Conservation (phyloP, 495 filamentous ascomycete species). For the Chaetomium fimeti region DNA sequence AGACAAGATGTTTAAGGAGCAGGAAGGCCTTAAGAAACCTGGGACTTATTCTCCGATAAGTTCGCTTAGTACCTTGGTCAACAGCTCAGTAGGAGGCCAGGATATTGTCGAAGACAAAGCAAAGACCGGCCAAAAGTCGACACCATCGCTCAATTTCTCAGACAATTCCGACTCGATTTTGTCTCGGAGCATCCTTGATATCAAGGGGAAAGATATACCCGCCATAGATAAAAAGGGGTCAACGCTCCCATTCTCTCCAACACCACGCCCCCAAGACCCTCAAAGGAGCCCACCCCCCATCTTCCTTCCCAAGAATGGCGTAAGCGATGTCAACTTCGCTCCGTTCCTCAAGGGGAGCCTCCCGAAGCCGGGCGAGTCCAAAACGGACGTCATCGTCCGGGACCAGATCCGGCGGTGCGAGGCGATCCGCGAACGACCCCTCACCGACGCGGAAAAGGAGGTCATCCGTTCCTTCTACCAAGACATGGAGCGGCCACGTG, state of each 20-base stretch:
- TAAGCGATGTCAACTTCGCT: not conserved
- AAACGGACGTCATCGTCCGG: not conserved
- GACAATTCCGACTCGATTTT: not conserved
- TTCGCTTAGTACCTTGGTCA: not conserved
- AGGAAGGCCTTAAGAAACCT: not conserved
- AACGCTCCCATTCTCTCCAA: not conserved
- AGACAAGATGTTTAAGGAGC: not conserved
- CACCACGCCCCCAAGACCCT: not conserved
- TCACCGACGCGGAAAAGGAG: not conserved
- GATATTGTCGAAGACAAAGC: not conserved
- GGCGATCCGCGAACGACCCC: not conserved
- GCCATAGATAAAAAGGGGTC: not conserved
- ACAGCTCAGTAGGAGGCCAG: not conserved
- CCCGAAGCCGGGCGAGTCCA: not conserved
- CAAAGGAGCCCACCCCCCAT: not conserved
- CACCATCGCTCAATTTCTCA: not conserved
- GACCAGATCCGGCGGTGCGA: constrained; percentile 13
- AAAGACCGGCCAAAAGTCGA: not conserved
- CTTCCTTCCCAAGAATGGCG: not conserved
- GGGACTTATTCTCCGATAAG: not conserved
- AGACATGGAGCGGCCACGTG: not conserved
- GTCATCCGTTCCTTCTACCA: not conserved
- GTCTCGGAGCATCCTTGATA: not conserved
- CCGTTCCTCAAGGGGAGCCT: not conserved
- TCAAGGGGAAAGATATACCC: not conserved